These are phyloP conservation scores for Clonostachys rosea DNA, from an alignment of 2,329 filamentous ascomycete genomes.

Conservation along the genomic window DNA sequence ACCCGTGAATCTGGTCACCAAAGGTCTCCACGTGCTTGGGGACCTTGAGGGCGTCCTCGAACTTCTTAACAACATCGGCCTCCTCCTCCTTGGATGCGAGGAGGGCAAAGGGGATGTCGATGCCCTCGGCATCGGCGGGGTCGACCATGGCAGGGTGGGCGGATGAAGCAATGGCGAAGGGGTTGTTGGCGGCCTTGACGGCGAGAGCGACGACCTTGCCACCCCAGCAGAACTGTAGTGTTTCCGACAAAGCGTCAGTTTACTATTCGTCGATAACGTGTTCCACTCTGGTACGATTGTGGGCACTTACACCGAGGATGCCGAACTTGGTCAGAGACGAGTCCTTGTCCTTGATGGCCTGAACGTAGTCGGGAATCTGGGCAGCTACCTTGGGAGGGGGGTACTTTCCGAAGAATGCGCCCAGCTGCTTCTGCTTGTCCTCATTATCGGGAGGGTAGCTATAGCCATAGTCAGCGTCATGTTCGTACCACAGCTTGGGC, in stretches of 20 bases:
- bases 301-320: slow-evolving; percentile 50
- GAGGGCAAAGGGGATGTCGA: slow-evolving; percentile 57
- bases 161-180: slow-evolving; percentile 49
- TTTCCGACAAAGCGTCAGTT: no score
- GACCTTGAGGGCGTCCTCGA: slow-evolving; percentile 45
- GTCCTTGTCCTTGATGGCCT: slow-evolving; percentile 46
- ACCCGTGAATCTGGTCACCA: slow-evolving; percentile 63
- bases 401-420: slow-evolving; percentile 44
- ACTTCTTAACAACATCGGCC: slow-evolving; percentile 48
- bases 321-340: slow-evolving; percentile 53
- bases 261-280: not conserved
- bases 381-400: slow-evolving; percentile 39
- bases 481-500: no score
- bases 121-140: slow-evolving; percentile 50
- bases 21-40: slow-evolving; percentile 64
- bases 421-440: slow-evolving; percentile 49
- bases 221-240: slow-evolving; percentile 61
- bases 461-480: not conserved
- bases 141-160: slow-evolving; percentile 62
- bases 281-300: not conserved
- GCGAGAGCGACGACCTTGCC: slow-evolving; percentile 58
- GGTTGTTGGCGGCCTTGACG: slow-evolving; percentile 43
- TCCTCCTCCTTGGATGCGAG: slow-evolving; percentile 64
- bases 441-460: slow-evolving; percentile 60
- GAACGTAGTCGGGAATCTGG: slow-evolving; percentile 49